Conservation (phyloP, 306 rosid genomes). For the Alnus glutinosa region DNA sequence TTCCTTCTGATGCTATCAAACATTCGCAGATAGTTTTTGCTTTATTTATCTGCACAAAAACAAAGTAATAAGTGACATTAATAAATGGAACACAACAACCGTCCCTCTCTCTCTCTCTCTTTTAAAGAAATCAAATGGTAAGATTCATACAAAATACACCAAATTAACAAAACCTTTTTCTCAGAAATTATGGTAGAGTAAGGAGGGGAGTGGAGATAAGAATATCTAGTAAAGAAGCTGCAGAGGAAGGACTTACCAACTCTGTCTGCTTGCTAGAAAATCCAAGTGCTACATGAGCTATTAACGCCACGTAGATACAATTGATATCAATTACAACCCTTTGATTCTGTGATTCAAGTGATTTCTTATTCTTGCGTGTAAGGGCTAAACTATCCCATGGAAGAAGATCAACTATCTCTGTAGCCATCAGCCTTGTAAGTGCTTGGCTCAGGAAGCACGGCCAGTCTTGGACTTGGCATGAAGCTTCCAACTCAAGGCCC, state of each 20-base stretch:
- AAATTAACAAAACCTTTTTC: not conserved
- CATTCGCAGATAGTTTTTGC: constrained; percentile 85
- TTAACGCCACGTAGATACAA: constrained; percentile 74
- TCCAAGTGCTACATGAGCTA: constrained; percentile 83
- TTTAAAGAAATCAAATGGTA: constrained; percentile 1
- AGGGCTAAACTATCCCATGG: constrained; percentile 79
- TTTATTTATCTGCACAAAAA: constrained; percentile 60
- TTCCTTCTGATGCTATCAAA: constrained; percentile 75
- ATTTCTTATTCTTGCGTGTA: constrained; percentile 86
- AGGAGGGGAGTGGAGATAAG: constrained; percentile 12
- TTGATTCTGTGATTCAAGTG: constrained; percentile 92
- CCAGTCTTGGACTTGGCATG: constrained; percentile 93
- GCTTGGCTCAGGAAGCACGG: constrained; percentile 86
- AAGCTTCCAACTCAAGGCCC: constrained; percentile 87
- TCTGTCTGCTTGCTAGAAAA: constrained; percentile 83
- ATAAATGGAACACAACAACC: constrained; percentile 2
- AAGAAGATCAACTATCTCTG: constrained; percentile 89
- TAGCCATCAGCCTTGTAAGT: constrained; percentile 67
- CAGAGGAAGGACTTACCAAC: constrained; percentile 59
- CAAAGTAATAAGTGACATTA: constrained; percentile 11
- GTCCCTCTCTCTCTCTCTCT: not conserved
- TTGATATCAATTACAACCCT: constrained; percentile 74
- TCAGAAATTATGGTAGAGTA: not conserved
- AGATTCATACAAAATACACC: constrained; percentile 1
- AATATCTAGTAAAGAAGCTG: constrained; percentile 27